Conservation (phyloP, 2,329 filamentous ascomycete species). For the Trichoderma oligosporum region DNA sequence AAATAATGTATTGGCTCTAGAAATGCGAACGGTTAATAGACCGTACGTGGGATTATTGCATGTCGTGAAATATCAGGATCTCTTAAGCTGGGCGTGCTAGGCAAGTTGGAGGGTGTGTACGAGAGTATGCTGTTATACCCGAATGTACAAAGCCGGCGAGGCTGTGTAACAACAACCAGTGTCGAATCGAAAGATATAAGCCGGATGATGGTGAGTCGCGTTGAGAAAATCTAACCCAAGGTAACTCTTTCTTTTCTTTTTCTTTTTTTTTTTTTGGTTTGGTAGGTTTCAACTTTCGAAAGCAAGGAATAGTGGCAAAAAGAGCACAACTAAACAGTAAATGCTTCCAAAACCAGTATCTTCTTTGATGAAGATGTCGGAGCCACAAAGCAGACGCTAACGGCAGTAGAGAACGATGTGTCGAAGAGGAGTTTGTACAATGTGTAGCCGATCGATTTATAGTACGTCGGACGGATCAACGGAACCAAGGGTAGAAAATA, state of each 20-base stretch:
- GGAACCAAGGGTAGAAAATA: neutral
- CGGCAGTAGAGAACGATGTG: neutral
- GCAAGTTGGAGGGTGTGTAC: slow-evolving; percentile 14
- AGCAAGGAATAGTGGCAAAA: neutral
- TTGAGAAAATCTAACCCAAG: neutral
- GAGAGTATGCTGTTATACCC: slow-evolving; percentile 16
- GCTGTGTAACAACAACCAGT: slow-evolving; percentile 11
- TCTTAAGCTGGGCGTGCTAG: slow-evolving; percentile 15
- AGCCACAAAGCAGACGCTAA: neutral
- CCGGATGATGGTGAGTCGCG: neutral
- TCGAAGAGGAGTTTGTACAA: neutral
- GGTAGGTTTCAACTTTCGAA: neutral
- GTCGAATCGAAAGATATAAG: neutral
- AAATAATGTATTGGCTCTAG: slow-evolving; percentile 5
- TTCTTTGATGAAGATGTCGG: neutral
- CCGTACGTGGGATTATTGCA: slow-evolving; percentile 23
- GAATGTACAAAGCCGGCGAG: slow-evolving; percentile 9
- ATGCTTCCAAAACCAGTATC: neutral
- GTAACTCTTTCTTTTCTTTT: neutral
- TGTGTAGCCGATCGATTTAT: slow-evolving; percentile 10
- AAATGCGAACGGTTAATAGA: slow-evolving; percentile 5
- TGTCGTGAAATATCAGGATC: slow-evolving; percentile 22
- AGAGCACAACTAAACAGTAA: neutral
- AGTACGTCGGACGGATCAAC: neutral
- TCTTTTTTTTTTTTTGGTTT: too few relatives aligned